Conservation (phyloP, 352 stramenopile genomes). For the Bremia lactucae region DNA sequence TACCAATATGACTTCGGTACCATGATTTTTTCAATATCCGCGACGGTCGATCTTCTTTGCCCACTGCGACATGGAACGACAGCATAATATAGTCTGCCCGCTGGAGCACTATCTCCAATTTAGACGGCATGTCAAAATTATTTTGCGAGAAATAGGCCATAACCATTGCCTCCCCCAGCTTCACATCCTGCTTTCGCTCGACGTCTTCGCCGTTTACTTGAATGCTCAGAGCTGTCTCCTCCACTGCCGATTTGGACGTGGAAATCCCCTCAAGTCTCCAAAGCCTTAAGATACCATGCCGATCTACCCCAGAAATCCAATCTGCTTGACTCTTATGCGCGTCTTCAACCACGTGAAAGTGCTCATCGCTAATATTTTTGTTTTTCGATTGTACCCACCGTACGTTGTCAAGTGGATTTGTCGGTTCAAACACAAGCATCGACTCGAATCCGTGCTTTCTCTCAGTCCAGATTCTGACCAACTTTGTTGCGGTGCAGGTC, state of each 20-base stretch:
- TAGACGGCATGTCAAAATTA: conserved; percentile 55
- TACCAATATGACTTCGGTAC: conserved; percentile 62
- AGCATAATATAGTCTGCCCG: conserved; percentile 65
- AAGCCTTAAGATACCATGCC: conserved; percentile 47
- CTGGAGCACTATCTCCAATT: conserved; percentile 67
- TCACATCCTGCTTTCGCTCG: conserved; percentile 1
- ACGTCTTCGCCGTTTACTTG: conserved; percentile 58
- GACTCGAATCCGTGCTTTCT: conserved; percentile 12
- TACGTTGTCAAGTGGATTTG: conserved; percentile 46
- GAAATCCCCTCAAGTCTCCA: conserved; percentile 47
- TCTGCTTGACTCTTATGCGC: conserved; percentile 40
- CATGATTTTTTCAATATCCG: conserved; percentile 72
- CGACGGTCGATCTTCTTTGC: conserved; percentile 22
- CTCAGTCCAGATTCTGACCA: conserved; percentile 64
- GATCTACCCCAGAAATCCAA: conserved; percentile 68
- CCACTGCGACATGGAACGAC: conserved; percentile 55
- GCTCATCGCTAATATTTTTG: conserved; percentile 70
- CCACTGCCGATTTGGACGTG: conserved; percentile 21
- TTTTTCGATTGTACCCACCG: conserved; percentile 77
- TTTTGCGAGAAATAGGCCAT: conserved; percentile 79
- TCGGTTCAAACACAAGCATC: conserved; percentile 44
- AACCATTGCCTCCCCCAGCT: conserved; percentile 50
- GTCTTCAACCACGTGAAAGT: conserved; percentile 39
- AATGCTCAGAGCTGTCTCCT: conserved; percentile 54
- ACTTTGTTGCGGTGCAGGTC: conserved; percentile 46